Conservation (phyloP, 495 filamentous ascomycete genomes). For the Penicillium angulare region DNA sequence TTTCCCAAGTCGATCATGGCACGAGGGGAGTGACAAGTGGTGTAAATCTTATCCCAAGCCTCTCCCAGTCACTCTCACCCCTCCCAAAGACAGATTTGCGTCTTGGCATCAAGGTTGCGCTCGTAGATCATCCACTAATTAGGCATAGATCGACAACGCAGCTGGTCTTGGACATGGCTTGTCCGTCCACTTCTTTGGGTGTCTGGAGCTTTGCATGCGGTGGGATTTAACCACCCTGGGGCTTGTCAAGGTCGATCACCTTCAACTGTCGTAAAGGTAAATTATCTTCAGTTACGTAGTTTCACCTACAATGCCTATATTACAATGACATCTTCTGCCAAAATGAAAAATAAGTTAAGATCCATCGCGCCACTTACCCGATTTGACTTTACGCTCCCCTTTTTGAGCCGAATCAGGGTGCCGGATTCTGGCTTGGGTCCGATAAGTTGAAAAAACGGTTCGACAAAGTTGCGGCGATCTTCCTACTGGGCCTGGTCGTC, state of each 20-base stretch:
- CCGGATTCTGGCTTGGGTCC: slow-evolving; percentile 3
- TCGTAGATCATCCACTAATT: slow-evolving; percentile 14
- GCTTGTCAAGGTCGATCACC: not conserved
- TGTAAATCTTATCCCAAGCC: not conserved
- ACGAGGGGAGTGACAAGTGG: slow-evolving; percentile 1
- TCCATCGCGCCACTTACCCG: slow-evolving; percentile 8
- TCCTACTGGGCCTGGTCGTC: slow-evolving; percentile 2
- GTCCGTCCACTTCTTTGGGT: slow-evolving; percentile 1
- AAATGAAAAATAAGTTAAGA: not conserved
- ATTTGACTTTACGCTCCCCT: slow-evolving; percentile 3
- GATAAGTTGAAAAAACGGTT: slow-evolving; percentile 13
- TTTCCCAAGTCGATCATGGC: not conserved
- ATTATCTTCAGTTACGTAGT: not conserved
- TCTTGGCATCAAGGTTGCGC: slow-evolving; percentile 22
- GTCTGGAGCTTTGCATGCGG: slow-evolving; percentile 4
- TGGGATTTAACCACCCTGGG: not conserved
- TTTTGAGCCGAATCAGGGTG: not conserved
- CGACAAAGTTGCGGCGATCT: slow-evolving; percentile 12
- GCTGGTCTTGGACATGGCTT: slow-evolving; percentile 6
- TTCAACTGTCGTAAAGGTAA: not conserved
- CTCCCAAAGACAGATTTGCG: slow-evolving; percentile 7
- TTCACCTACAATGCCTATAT: too few relatives aligned
- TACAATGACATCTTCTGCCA: too few relatives aligned
- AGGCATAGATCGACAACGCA: slow-evolving; percentile 12
- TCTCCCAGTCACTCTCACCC: slow-evolving; percentile 3